Conservation (phyloP, 2,329 filamentous ascomycete genomes). For the Colletotrichum costaricense region DNA sequence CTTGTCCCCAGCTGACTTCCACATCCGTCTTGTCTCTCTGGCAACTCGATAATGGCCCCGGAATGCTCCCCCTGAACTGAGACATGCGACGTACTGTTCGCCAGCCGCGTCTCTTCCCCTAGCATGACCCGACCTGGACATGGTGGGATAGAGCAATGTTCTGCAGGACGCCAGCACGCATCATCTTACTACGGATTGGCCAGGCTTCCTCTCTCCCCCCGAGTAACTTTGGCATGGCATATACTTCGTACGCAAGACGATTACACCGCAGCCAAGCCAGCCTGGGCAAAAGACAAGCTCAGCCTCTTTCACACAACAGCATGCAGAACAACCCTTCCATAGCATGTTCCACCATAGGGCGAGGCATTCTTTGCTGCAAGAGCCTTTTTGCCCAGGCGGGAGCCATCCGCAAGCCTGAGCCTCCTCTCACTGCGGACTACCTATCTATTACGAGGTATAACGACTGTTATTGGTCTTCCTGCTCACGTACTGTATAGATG, state of each 20-base stretch:
- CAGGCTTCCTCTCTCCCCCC: no score
- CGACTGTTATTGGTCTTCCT: neutral
- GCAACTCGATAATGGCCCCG: neutral
- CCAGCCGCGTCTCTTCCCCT: slow-evolving; percentile 25
- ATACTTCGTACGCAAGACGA: neutral
- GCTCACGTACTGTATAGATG: neutral
- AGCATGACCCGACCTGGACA: neutral
- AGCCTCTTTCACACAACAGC: neutral
- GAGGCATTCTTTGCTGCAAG: neutral
- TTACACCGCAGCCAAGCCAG: neutral
- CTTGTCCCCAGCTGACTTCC: neutral
- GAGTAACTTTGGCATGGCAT: neutral
- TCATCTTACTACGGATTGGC: neutral
- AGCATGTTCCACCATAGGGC: slow-evolving; percentile 11
- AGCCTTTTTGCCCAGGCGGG: neutral
- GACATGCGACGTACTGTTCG: neutral
- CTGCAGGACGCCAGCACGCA: slow-evolving; percentile 23
- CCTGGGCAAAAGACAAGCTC: slow-evolving; percentile 3
- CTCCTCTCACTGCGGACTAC: neutral
- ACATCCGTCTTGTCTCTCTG: neutral
- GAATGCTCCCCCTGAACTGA: neutral
- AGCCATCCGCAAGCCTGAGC: neutral
- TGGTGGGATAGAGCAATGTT: slow-evolving; percentile 4
- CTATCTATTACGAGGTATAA: neutral
- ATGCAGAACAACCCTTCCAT: slow-evolving; percentile 16